Evolutionary conservation across 164 flowering plant genomes (phyloP).

Genomic region (Magnolia officinalis): DNA sequence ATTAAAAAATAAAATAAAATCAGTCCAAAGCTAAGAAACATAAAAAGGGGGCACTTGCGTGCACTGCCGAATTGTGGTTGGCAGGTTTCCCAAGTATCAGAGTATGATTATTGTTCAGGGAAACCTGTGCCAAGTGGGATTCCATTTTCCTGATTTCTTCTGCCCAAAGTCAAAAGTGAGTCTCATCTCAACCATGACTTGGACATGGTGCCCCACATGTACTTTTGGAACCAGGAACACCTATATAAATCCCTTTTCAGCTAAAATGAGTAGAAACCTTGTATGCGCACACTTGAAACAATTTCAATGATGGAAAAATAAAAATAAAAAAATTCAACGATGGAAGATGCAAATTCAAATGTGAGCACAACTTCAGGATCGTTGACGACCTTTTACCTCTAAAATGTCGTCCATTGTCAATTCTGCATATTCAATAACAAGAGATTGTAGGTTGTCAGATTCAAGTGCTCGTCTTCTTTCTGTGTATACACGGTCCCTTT

Average conservation of each 20-base stretch:
- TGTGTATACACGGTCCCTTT: slow-evolving; percentile 94
- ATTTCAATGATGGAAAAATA: background rate
- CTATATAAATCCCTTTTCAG: too few species aligned
- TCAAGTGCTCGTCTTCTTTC: slow-evolving; percentile 95
- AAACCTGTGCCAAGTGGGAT: background rate
- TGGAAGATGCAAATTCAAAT: background rate
- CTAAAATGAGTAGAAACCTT: too few species aligned
- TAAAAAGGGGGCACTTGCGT: background rate
- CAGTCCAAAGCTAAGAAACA: too few species aligned
- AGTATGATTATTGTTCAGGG: background rate
- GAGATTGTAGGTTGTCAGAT: slow-evolving; percentile 79
- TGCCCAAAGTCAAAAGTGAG: background rate
- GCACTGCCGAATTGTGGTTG: background rate
- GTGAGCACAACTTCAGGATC: background rate
- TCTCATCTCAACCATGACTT: background rate
- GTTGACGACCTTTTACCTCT: slow-evolving; percentile 42
- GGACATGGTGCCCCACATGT: background rate
- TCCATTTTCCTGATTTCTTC: background rate
- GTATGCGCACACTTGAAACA: too few species aligned
- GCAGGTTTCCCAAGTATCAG: background rate
- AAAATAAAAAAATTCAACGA: background rate
- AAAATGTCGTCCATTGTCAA: slow-evolving; percentile 97
- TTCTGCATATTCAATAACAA: slow-evolving; percentile 93
- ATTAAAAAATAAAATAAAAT: background rate
- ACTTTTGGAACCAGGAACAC: too few species aligned